Evolutionary conservation across 2,329 filamentous ascomycete species (phyloP), one percentile per base, ranked within the genome.

Genomic region (Teratosphaeria gauchensis): DNA sequence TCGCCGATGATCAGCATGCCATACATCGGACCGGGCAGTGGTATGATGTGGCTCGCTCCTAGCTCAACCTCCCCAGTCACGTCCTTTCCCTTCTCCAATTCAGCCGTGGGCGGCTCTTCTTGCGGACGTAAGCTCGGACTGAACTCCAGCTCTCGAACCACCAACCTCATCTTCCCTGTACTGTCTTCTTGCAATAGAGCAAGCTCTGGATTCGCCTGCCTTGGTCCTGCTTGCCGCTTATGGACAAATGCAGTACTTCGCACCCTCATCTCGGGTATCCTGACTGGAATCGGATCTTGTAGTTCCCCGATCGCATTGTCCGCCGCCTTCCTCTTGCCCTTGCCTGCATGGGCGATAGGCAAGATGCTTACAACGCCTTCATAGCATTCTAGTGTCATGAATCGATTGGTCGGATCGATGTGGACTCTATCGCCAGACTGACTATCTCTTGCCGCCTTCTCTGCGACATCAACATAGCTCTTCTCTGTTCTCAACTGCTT

Each of bases 381-480:
- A 62, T 85, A 87, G 7, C 88, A 76, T 68, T 88, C 84, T 62
- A 89, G 69, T 2, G 83, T 83, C 78, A 89, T 79, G 71, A 84
- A 86, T 28, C 78, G 76, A 6, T 88, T 86, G 0, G 86, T 87
- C 0, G 91, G 91, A 71, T 97, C 92, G 4, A 96, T 85, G 62
- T 92, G 78, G 66, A 89, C 92, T 67, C 88, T 82, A 73, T 95
- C 89, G 65, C 88, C 87, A 60, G 88, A 92, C 72, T 92, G 88
- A 7, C 88, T 87, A 68, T 95, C 88, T 56, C 90, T 75, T 32
- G 82, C 79, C 9, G 81, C 80, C 66, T 82, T 82, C 66, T 85
- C 82, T 35, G 82, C 78, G 58, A 86, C 75, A 65, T 86, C 81
- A 51, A 82, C 77, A 71, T 81, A 83, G 60, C 77, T 80, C 72